Evolutionary conservation across 208 protist genomes (phyloP).

Genomic region (Tetramitus jugosus): DNA sequence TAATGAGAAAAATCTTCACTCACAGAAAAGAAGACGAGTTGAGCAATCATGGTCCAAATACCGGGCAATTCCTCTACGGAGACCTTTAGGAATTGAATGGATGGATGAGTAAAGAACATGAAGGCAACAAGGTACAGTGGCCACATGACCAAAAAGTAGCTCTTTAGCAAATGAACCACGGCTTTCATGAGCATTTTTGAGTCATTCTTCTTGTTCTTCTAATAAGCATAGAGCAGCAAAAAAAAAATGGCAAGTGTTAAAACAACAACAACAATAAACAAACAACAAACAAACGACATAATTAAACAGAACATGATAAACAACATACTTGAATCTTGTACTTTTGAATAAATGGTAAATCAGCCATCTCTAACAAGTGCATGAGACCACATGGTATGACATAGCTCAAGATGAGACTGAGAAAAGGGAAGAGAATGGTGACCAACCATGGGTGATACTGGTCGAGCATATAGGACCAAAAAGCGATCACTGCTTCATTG

Average conservation of each 20-base stretch:
- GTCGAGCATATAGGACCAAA: too few species aligned
- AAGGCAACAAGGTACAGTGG: not conserved
- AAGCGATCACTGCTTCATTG: too few species aligned
- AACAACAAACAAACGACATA: too few species aligned
- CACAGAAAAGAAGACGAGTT: constrained; percentile 59
- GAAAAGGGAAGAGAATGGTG: not conserved
- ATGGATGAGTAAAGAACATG: not conserved
- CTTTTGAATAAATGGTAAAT: constrained; percentile 5
- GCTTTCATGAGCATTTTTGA: not conserved
- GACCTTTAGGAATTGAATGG: not conserved
- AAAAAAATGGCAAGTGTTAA: not conserved
- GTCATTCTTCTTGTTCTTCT: not conserved
- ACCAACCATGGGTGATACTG: too few species aligned
- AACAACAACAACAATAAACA: too few species aligned
- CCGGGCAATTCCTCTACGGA: not conserved
- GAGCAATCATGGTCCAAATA: not conserved
- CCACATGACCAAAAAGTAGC: not conserved
- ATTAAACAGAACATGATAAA: too few species aligned
- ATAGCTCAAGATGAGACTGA: not conserved
- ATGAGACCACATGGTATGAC: not conserved
- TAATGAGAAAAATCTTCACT: constrained; percentile 86
- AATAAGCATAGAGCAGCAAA: not conserved
- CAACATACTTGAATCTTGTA: constrained; percentile 24
- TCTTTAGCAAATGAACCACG: not conserved
- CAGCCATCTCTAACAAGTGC: not conserved